Evolutionary conservation across 176 grass and related monocot species (phyloP).

Genomic region (Cenchrus americanus): DNA sequence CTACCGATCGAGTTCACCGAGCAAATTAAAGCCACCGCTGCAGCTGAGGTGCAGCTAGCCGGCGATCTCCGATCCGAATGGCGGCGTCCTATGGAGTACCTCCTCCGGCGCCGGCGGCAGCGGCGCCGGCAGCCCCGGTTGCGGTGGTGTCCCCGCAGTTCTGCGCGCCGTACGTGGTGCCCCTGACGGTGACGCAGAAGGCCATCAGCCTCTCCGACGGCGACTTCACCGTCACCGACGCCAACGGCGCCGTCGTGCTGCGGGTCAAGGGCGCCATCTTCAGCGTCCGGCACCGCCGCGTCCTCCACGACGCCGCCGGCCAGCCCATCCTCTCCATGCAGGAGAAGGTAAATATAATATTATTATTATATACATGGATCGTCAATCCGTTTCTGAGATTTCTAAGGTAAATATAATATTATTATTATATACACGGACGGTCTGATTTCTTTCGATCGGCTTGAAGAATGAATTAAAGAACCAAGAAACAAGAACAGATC

Average conservation of each 20-base stretch:
- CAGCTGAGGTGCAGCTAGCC: neutral
- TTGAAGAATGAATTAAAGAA: neutral
- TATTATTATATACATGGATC: too few relatives aligned
- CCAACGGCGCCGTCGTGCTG: constrained; percentile 66
- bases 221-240: constrained; percentile 76
- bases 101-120: neutral
- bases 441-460: neutral
- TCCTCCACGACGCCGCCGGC: constrained; percentile 60
- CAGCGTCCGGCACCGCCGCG: constrained; percentile 54
- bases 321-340: constrained; percentile 68
- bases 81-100: neutral
- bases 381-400: too few relatives aligned
- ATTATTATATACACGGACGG: too few relatives aligned
- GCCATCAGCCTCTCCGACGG: constrained; percentile 61
- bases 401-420: constrained; percentile 44
- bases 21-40: neutral
- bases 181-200: constrained; percentile 68
- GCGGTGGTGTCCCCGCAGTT: constrained; percentile 65
- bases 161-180: constrained; percentile 65
- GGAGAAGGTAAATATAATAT: constrained; percentile 43
- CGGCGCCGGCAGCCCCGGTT: constrained; percentile 11
- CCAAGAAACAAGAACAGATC: neutral
- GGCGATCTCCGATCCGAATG: neutral
- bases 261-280: constrained; percentile 58
- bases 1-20: neutral